Base-by-base conservation (phyloP, 371 early-diverging fungal genomes). In the Lichtheimia ramosa region DNA sequence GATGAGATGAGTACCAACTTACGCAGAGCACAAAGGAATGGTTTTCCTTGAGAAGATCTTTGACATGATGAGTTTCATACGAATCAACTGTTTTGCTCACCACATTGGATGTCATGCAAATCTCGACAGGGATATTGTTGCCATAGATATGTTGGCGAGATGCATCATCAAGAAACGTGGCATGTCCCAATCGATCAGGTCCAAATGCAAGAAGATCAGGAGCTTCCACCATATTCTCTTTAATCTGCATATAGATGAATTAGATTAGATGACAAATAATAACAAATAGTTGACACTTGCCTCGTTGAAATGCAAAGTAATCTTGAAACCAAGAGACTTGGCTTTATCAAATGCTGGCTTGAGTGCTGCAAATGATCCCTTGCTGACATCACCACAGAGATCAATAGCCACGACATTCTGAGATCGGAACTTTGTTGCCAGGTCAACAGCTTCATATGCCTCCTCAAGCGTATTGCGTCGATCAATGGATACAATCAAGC, bases 41-140 rank as follows among this genome's bases (percentile, higher is more conserved):
- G 4, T 62, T 63, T 21, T 69, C 73, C 5, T 55, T 27, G n/a
- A 81, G 64, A 1, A 78, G 66, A 4, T 80, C 81, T 51, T 71
- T 75, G 49, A 87, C 52, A 58, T 85, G 87, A 61, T 89, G 89
- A 5, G 74, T 75, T 41, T 76, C 74, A 59, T 69, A 75, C 18
- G 65, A 58, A 1, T 63, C 46, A 0, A 83, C 84, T 0, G 88
- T 87, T 51, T 83, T 81, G 56, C 83, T 74, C 7, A 85, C 42
- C 0, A 89, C 55, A 55, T 89, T 89, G n/a, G 86, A 84, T 7
- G 88, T 83, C 79, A 88, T 75, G 60, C 89, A 89, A 0, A 85
- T 71, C 61, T 89, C 89, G 23, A 89, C 64, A 6, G 85, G 85
- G 21, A 84, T 79, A 15, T 64, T 42, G 4, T 70, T 51, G 10